Evolutionary conservation across 2,329 filamentous ascomycete species (phyloP), one percentile per base, ranked within the genome.

Genomic region (Bipolaris sorokiniana): DNA sequence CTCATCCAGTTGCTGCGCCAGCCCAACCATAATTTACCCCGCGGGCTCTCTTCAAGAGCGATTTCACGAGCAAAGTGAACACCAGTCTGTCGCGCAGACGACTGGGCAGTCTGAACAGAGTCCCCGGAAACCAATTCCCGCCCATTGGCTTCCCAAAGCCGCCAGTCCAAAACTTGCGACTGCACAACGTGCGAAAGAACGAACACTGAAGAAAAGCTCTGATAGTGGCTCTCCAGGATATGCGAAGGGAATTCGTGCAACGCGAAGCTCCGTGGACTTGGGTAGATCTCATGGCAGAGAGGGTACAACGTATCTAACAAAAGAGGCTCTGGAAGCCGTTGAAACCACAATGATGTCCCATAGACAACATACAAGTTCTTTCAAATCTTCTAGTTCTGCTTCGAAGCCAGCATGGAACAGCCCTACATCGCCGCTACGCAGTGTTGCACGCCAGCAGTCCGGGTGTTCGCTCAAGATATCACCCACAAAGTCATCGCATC

Each of bases 91-190:
- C 4, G 11, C 20, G 0, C 36, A 56, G 10, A 36, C 33, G 22
- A 26, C 13, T 11, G 47, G 37, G 3, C 47, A 54, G 5, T 49
- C 41, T 3, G 45, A 50, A 6, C 38, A 51, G 1, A 73, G 66
- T 28, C 61, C 67, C 1, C 69, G 71, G 22, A 73, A 72, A 53
- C 51, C 71, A 1, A 62, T 73, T 16, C 70, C 72, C 26, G 31
- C 64, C 2, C 66, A 71, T 13, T 72, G 71, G 71, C 51, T 62
- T 11, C 46, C 57, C 22, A 54, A 49, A 33, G 54, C 45, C 15
- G 53, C 40, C 15, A 62, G 56, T 1, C 68, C 71, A 1, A 59
- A 48, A 2, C 56, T 71, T 7, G 56, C 57, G 13, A 73, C 69
- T 2, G 66, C 66, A 2, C 59, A 67, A 37, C 67, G 70, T 37